Evolutionary conservation across 129 eudicot species (phyloP).

Genomic region (Helianthus annuus): DNA sequence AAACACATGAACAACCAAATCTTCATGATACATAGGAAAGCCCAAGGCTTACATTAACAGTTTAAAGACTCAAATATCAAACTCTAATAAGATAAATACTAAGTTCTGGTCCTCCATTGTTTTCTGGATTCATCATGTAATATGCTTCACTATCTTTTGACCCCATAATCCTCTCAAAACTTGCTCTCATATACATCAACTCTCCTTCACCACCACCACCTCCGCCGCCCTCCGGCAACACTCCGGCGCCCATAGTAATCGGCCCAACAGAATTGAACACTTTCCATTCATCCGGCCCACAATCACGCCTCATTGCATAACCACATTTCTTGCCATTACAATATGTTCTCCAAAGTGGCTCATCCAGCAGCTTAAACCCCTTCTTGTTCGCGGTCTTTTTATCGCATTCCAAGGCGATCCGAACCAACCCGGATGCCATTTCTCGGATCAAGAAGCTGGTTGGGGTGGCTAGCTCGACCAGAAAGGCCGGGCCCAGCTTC

Average conservation of each 20-base stretch:
- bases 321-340: constrained; percentile 90
- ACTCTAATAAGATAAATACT: constrained; percentile 80
- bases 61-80: constrained; percentile 34
- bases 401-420: constrained; percentile 88
- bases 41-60: constrained; percentile 28
- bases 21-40: constrained; percentile 22
- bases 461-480: constrained; percentile 75
- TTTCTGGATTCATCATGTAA: constrained; percentile 92
- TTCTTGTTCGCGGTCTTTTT: constrained; percentile 47
- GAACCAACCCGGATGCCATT: constrained; percentile 90
- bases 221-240: constrained; percentile 49
- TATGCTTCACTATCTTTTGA: constrained; percentile 82
- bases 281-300: constrained; percentile 76
- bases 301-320: constrained; percentile 63
- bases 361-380: constrained; percentile 63
- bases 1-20: constrained; percentile 29
- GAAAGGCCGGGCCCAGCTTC: constrained; percentile 61
- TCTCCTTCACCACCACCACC: constrained; percentile 58
- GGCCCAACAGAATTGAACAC: constrained; percentile 64
- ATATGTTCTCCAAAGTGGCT: constrained; percentile 86
- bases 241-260: constrained; percentile 90
- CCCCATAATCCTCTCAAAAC: constrained; percentile 83
- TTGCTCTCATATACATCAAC: constrained; percentile 83
- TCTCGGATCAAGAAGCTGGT: constrained; percentile 75
- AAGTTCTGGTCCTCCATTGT: constrained; percentile 85